These are phyloP conservation scores for Xylariaceae sp. DNA, from an alignment of 2,329 filamentous ascomycete genomes.

Conservation along the genomic window DNA sequence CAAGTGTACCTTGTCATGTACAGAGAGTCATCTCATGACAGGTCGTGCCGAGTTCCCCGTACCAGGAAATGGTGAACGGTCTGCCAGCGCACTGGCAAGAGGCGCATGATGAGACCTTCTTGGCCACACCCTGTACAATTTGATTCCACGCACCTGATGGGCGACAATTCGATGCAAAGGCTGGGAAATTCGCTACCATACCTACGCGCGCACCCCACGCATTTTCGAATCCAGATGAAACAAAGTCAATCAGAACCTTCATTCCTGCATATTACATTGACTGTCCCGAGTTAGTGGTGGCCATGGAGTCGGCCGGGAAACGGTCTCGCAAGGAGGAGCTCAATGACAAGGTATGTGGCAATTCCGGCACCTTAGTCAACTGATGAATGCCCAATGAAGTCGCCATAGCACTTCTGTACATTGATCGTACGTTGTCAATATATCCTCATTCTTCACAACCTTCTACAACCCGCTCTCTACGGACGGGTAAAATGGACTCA, in stretches of 20 bases:
- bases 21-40: constrained; percentile 4
- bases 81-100: constrained; percentile 50
- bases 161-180: constrained; percentile 38
- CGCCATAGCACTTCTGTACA: no score
- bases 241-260: constrained; percentile 52
- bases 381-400: no score
- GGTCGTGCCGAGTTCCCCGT: constrained; percentile 41
- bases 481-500: no score
- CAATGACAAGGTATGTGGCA: constrained; percentile 47
- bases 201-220: constrained; percentile 51
- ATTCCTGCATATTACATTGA: constrained; percentile 55
- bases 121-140: constrained; percentile 46
- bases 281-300: constrained; percentile 49
- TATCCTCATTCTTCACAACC: no score
- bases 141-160: constrained; percentile 45
- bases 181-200: constrained; percentile 51
- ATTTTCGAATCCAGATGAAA: constrained; percentile 51
- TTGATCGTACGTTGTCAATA: no score
- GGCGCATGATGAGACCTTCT: constrained; percentile 55
- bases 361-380: constrained; percentile 23
- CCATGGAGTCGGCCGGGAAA: constrained; percentile 38
- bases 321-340: constrained; percentile 44
- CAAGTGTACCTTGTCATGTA: no score
- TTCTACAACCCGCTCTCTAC: no score
- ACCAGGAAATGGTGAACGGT: constrained; percentile 39